phyloP scores from a whole-genome alignment of 192 early-diverging fungal species.

The Backusella liffmaniae region DNA sequence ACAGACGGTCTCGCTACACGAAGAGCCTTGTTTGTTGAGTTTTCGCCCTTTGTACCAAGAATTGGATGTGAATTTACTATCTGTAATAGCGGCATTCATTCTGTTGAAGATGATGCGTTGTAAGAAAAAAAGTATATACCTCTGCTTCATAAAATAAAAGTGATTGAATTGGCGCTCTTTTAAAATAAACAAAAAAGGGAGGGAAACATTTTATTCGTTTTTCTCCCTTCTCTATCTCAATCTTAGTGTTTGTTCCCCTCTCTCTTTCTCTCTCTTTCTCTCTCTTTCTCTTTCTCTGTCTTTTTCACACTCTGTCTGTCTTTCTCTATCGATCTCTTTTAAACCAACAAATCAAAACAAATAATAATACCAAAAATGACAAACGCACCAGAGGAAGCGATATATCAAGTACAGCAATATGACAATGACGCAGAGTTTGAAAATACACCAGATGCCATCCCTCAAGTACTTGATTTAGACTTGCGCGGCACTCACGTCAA shows the following conservation, averaged over 20 bases:
- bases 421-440: background rate
- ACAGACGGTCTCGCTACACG: slow-evolving; percentile 21
- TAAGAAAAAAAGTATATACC: too few species aligned
- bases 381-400: background rate
- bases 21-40: slow-evolving; percentile 25
- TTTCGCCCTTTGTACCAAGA: slow-evolving; percentile 15
- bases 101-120: background rate
- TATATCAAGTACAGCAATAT: background rate
- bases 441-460: slow-evolving; percentile 14
- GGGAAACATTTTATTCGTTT: too few species aligned
- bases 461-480: slow-evolving; percentile 53
- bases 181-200: background rate
- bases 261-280: background rate
- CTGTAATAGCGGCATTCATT: background rate
- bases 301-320: background rate
- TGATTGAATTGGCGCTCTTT: background rate
- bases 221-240: too few species aligned
- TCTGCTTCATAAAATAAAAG: too few species aligned
- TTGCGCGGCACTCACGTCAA: slow-evolving; percentile 54
- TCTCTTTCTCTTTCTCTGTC: background rate
- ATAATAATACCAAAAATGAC: background rate
- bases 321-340: background rate
- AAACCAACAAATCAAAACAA: background rate
- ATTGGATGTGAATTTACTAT: slow-evolving; percentile 14
- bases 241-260: too few species aligned